phyloP scores from a whole-genome alignment of 139 green algal species.

The Coelastrella sp. region DNA sequence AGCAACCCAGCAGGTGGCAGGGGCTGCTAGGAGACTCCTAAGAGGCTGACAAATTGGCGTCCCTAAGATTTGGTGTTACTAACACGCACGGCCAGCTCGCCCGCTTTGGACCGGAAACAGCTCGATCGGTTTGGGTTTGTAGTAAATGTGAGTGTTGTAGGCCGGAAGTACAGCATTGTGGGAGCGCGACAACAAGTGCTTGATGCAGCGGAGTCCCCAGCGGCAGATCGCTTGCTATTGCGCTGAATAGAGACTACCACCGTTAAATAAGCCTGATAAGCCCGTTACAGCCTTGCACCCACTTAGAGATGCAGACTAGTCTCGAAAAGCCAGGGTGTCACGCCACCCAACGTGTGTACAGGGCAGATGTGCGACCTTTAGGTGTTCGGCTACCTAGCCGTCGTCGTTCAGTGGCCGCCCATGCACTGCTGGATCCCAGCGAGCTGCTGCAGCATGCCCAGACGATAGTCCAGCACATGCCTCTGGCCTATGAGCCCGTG shows the following conservation, averaged over 20 bases:
- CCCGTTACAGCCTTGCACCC: background rate
- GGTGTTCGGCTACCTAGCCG: background rate
- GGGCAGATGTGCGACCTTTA: background rate
- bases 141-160: background rate
- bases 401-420: background rate
- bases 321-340: background rate
- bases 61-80: background rate
- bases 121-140: background rate
- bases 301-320: background rate
- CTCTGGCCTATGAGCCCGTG: conserved; percentile 84
- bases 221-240: background rate
- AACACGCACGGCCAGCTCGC: background rate
- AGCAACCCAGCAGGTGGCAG: background rate
- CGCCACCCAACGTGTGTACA: background rate
- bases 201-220: background rate
- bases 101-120: background rate
- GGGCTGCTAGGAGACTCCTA: background rate
- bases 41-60: background rate
- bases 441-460: conserved; percentile 36
- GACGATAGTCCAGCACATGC: conserved; percentile 67
- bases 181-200: background rate
- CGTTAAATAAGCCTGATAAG: too few relatives aligned
- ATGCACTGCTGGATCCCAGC: conserved; percentile 20
- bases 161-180: background rate
- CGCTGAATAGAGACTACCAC: background rate